Conservation (phyloP, 1,284 basidiomycete genomes). For the Puccinia novopanici region DNA sequence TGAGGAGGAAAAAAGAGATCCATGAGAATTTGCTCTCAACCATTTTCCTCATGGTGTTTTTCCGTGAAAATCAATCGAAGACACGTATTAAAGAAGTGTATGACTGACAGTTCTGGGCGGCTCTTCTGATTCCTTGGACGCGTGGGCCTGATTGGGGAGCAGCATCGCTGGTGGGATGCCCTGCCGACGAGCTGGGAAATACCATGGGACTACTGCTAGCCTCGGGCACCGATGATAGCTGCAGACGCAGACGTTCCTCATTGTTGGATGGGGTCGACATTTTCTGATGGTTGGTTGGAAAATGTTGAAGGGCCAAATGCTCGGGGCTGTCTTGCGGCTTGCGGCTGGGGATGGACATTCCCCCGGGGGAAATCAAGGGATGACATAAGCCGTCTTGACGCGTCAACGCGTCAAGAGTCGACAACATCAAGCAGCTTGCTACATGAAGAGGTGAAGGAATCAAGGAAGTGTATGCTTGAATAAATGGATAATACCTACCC, state of each 20-base stretch:
- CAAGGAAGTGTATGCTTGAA: too few relatives aligned
- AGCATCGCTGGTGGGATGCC: slow-evolving; percentile 36
- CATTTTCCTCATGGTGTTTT: neutral
- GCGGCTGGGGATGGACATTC: too few relatives aligned
- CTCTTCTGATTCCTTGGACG: slow-evolving; percentile 26
- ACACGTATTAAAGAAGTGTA: neutral
- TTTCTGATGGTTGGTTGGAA: neutral
- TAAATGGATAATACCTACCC: too few relatives aligned
- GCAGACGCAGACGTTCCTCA: neutral
- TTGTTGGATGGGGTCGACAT: slow-evolving; percentile 36
- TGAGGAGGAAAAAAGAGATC: slow-evolving; percentile 4
- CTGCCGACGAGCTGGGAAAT: slow-evolving; percentile 46
- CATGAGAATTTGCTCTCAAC: neutral
- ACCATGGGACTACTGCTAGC: slow-evolving; percentile 38
- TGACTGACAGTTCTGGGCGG: slow-evolving; percentile 5
- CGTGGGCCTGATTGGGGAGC: slow-evolving; percentile 22
- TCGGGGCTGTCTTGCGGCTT: neutral
- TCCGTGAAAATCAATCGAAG: neutral
- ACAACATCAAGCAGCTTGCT: too few relatives aligned
- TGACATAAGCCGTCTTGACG: too few relatives aligned
- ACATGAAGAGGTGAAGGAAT: too few relatives aligned
- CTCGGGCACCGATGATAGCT: slow-evolving; percentile 28
- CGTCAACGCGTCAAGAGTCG: too few relatives aligned
- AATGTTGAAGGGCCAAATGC: neutral
- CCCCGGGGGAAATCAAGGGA: too few relatives aligned